Evolutionary conservation across 768 basidiomycete genomes (phyloP), one percentile per base, ranked within the genome.

Genomic region (Cyathus striatus): DNA sequence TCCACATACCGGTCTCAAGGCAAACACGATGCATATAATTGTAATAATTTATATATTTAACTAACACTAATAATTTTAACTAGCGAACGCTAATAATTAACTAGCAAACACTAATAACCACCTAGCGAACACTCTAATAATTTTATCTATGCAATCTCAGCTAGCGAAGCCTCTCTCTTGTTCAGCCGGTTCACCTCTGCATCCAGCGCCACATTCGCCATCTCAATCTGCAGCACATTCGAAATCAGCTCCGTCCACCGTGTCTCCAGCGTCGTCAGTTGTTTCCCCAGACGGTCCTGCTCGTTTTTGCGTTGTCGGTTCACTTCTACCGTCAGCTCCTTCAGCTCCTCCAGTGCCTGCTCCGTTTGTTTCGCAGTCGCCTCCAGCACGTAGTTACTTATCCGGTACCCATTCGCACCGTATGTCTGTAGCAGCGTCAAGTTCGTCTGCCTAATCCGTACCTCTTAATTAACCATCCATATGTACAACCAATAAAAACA

Each of bases 211-310:
- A 83, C 75, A 59, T 92, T 94, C 14, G 93, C 95, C 81, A 98
- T 83, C 72, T 96, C 94, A 50, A 96, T 86, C 64, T 97, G 94
- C 45, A 97, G 66, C 35, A 94, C 86, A 54, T 66, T 86, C 42
- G 90, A 92, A 43, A 98, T 83, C 37, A 97, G 71, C 63, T 93
- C 90, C 17, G 90, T 94, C 94, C 94, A 98, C 48, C 83, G 76
- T 26, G 79, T 86, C 64, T 97, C 93, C 46, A 96, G 66, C 6
- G 79, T 68, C 22, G 80, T 86, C 45, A 98, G 67, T 53, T 93
- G 89, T 40, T 78, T 72, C 41, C 93, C 93, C 16, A 84, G 67
- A 6, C 73, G 78, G 35, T 86, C 89, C 77, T 93, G 91, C 37
- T 65, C 68, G 60, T 92, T 90, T 71, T 94, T 91, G 41, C 94